phyloP scores from a whole-genome alignment of 306 rosid species.

The Biancaea sappan region DNA sequence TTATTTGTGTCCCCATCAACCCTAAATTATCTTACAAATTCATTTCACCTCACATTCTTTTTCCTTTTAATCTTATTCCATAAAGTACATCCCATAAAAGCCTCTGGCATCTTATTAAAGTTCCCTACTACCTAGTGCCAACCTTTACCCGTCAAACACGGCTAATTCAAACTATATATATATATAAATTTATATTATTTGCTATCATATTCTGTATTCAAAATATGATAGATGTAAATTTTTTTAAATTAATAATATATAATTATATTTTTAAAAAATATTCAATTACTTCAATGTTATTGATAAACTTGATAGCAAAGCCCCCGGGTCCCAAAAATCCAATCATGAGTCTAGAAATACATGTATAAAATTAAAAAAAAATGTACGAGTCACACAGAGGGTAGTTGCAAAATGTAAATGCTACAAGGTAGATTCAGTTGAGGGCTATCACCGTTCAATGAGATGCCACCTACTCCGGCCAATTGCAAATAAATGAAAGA shows the following conservation, averaged over 20 bases:
- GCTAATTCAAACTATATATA: not conserved
- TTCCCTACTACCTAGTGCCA: not conserved
- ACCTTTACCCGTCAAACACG: not conserved
- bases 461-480: not conserved
- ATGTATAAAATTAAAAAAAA: too few relatives aligned
- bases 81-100: not conserved
- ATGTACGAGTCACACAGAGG: not conserved
- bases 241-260: too few relatives aligned
- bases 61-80: slow-evolving; percentile 11
- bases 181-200: too few relatives aligned
- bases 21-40: slow-evolving; percentile 1
- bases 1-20: slow-evolving; percentile 19
- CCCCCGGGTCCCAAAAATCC: too few relatives aligned
- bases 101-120: not conserved
- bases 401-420: slow-evolving; percentile 15
- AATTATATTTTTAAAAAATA: too few relatives aligned
- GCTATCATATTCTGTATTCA: too few relatives aligned
- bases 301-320: too few relatives aligned
- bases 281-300: too few relatives aligned
- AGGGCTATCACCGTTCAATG: not conserved
- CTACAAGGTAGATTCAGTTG: not conserved
- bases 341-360: too few relatives aligned
- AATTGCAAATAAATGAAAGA: not conserved
- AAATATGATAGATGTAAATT: too few relatives aligned
- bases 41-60: not conserved